These are phyloP conservation scores for Xylariaceae sp. DNA, from an alignment of 2,329 filamentous ascomycete species.

Conservation along the genomic window DNA sequence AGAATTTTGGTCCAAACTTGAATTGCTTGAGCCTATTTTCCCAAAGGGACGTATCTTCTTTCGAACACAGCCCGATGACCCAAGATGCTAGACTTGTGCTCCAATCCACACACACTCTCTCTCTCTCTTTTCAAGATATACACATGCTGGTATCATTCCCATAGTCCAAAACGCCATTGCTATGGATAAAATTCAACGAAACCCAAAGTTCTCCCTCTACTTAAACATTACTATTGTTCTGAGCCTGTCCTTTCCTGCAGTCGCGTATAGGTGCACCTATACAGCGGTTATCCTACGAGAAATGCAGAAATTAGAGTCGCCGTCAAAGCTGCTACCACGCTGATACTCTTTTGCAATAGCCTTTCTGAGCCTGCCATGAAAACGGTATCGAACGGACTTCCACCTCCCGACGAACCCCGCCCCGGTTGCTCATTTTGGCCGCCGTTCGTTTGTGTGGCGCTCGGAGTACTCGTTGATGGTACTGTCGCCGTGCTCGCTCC, in stretches of 20 bases:
- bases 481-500: background rate
- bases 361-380: slow-evolving; percentile 7
- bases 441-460: slow-evolving; percentile 5
- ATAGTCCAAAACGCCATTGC: slow-evolving; percentile 29
- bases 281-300: slow-evolving; percentile 5
- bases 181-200: slow-evolving; percentile 3
- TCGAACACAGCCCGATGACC: background rate
- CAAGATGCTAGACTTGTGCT: background rate
- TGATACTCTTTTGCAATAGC: background rate
- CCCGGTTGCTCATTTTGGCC: background rate
- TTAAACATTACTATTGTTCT: slow-evolving; percentile 15
- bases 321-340: background rate
- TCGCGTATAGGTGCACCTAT: too few relatives aligned
- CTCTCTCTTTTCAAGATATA: slow-evolving; percentile 13
- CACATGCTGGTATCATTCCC: slow-evolving; percentile 27
- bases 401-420: slow-evolving; percentile 30
- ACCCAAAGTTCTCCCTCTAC: background rate
- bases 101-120: background rate
- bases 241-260: background rate
- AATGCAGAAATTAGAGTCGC: slow-evolving; percentile 13
- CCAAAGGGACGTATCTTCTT: background rate
- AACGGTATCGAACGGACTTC: slow-evolving; percentile 35
- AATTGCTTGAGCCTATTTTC: too few relatives aligned
- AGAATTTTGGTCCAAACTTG: too few relatives aligned
- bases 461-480: slow-evolving; percentile 5